These are phyloP conservation scores for Hymenoscyphus fructigenus DNA, from an alignment of 2,329 filamentous ascomycete species.

Conservation along the genomic window DNA sequence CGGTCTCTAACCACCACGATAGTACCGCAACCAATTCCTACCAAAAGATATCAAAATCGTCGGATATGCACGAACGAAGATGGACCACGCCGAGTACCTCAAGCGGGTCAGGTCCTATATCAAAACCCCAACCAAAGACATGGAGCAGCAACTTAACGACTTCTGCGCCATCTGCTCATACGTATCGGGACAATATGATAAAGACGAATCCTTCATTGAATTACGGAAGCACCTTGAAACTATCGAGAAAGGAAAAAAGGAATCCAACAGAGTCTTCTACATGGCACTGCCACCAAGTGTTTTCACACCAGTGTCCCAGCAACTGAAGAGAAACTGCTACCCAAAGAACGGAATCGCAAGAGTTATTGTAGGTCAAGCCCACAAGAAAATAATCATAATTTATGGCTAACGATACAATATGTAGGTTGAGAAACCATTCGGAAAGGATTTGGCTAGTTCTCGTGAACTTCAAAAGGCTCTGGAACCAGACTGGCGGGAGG, in stretches of 20 bases:
- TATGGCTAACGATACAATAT: constrained; percentile 26
- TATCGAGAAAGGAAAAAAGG: constrained; percentile 76
- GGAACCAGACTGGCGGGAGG: constrained; percentile 97
- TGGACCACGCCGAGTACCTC: constrained; percentile 96
- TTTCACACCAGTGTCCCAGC: constrained; percentile 96
- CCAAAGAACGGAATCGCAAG: constrained; percentile 85
- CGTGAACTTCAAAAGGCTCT: constrained; percentile 92
- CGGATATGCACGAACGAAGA: constrained; percentile 98
- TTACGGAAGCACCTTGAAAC: constrained; percentile 84
- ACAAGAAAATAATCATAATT: neutral
- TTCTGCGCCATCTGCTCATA: constrained; percentile 90
- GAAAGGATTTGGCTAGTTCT: constrained; percentile 93
- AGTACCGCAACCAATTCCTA: constrained; percentile 99
- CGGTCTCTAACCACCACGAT: constrained; percentile 17
- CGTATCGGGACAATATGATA: constrained; percentile 95
- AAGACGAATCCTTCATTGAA: constrained; percentile 88
- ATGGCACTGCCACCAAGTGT: constrained; percentile 98
- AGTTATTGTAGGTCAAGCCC: constrained; percentile 71
- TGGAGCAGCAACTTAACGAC: constrained; percentile 90
- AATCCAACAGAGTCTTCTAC: constrained; percentile 95
- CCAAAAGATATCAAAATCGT: constrained; percentile 95
- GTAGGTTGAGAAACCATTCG: constrained; percentile 98
- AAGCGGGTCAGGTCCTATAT: constrained; percentile 96
- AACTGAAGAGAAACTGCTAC: constrained; percentile 97
- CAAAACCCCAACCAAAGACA: constrained; percentile 96